These are phyloP conservation scores for Beta lomatogona DNA, from an alignment of 179 eudicot species.

Conservation along the genomic window DNA sequence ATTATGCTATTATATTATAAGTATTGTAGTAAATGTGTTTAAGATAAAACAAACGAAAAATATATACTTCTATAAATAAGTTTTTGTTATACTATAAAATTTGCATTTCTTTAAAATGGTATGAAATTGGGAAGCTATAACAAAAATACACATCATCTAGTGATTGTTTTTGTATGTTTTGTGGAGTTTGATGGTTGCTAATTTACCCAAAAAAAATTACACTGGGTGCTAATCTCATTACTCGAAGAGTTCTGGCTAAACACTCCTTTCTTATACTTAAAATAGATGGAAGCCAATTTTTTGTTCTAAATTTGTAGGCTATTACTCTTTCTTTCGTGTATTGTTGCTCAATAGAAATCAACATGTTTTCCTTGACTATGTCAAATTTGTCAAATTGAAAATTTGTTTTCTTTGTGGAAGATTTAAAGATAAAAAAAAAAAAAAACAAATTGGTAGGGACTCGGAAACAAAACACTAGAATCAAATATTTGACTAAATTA, in stretches of 20 bases:
- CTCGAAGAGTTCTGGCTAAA: background rate
- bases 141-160: too few species aligned
- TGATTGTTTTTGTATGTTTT: too few species aligned
- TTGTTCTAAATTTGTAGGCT: background rate
- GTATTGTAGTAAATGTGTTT: too few species aligned
- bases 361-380: conserved; percentile 8
- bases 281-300: background rate
- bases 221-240: background rate
- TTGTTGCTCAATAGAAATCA: conserved; percentile 2
- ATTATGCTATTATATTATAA: too few species aligned
- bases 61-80: too few species aligned
- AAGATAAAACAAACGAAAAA: too few species aligned
- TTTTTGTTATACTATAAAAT: too few species aligned
- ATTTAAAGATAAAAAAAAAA: background rate
- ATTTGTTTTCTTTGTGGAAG: background rate
- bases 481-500: conserved; percentile 22
- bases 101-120: too few species aligned
- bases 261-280: background rate
- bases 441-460: background rate
- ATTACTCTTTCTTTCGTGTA: background rate
- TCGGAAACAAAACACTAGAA: background rate
- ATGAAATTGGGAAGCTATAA: too few species aligned
- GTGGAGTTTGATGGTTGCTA: too few species aligned
- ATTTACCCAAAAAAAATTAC: too few species aligned
- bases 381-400: conserved; percentile 5